Base-by-base conservation (phyloP, 371 early-diverging fungal species). In the Mortierella sp. region DNA sequence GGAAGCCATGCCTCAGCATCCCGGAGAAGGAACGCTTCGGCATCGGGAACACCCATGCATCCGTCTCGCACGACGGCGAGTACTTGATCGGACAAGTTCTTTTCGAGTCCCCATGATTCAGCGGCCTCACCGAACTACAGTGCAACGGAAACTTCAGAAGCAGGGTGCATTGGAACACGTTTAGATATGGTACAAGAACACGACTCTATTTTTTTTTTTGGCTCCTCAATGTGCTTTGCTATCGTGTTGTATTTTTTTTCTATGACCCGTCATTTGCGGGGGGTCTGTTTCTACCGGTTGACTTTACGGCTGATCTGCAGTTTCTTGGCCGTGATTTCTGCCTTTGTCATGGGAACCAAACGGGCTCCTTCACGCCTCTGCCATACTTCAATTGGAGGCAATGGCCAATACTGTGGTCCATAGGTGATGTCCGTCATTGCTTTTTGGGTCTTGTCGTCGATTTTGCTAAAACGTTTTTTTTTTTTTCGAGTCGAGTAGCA, bases 321-420 rank as follows among this genome's bases (percentile, higher is more conserved):
- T 46, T 76, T 76, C 67, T 76, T 76, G 59, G 70, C 78, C 1
- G 63, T 65, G 39, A 76, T 41, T 23, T 76, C 78, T 7, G 70
- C 58, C 60, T 70, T 76, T 48, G 41, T 54, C 72, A 76, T 76
- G 26, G 71, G 78, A 14, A 87, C 84, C 88, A 92, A 87, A 39
- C 93, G 87, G 4, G 90, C 86, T 24, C 90, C 91, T 21, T 82
- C 80, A 38, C 90, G 82, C 49, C 79, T 78, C 67, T 91, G 89
- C 67, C 87, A 86, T 13, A 88, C 88, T 78, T 91, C 85, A 47
- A 93, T 84, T 21, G 87, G 86, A 0, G 93, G 88, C 55, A 93
- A 80, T 62, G 88, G 88, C 93, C 93, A 93, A 43, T 85, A 82
- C 60, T 89, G 88, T 13, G 91, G 92, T 2, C 93, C 93, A 76